phyloP scores from a whole-genome alignment of 2,329 filamentous ascomycete genomes.

The Colletotrichum graminicola region DNA sequence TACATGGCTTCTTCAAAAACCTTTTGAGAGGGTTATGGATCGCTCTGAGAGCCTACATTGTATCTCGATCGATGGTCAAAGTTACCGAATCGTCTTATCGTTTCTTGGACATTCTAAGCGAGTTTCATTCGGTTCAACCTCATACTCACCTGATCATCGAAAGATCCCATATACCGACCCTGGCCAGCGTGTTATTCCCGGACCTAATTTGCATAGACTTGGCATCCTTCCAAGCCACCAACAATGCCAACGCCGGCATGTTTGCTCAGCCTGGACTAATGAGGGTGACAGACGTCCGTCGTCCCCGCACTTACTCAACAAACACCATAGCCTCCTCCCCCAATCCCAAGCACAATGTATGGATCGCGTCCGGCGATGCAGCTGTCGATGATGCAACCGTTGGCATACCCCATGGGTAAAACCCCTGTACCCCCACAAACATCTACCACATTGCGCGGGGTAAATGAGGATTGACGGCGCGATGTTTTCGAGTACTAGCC shows the following conservation, averaged over 20 bases:
- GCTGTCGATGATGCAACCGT: constrained; percentile 30
- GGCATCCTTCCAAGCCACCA: constrained; percentile 10
- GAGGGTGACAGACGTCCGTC: constrained; percentile 38
- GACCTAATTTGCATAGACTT: constrained; percentile 3
- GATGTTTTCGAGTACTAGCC: constrained; percentile 16
- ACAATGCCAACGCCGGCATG: not conserved
- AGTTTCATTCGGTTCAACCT: constrained; percentile 16
- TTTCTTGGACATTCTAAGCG: constrained; percentile 1
- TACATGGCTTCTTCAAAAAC: not conserved
- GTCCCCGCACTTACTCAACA: constrained; percentile 22
- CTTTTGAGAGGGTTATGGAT: not conserved
- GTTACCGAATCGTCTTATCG: not conserved
- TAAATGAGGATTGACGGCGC: constrained; percentile 18
- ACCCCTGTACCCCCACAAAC: constrained; percentile 15
- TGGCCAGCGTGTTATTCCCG: constrained; percentile 25
- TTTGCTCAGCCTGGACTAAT: not conserved
- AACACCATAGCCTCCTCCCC: not conserved
- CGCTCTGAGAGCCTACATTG: not conserved
- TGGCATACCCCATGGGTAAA: constrained; percentile 34
- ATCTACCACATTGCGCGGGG: constrained; percentile 34
- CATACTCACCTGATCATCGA: constrained; percentile 35
- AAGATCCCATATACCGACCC: constrained; percentile 17
- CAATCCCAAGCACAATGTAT: constrained; percentile 1
- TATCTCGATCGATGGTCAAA: not conserved
- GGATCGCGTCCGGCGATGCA: constrained; percentile 17